Evolutionary conservation across 202 grass and related monocot genomes (phyloP).

Genomic region (Zoysia matrella): DNA sequence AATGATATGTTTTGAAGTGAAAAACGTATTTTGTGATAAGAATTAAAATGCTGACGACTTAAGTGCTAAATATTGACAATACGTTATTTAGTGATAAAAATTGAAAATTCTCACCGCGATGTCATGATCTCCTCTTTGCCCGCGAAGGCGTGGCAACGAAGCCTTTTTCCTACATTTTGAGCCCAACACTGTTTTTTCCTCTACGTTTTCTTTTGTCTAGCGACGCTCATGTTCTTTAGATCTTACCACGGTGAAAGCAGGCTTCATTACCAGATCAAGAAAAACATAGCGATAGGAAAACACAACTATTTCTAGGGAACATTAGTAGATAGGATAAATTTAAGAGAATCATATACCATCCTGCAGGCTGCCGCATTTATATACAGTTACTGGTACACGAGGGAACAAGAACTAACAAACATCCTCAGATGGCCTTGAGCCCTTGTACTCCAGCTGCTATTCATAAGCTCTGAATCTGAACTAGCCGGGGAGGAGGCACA

Average conservation of each 20-base stretch:
- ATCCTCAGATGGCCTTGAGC: background rate
- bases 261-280: background rate
- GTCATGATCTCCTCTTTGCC: no score
- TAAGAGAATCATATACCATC: background rate
- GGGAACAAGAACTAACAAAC: background rate
- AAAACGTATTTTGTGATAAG: no score
- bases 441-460: background rate
- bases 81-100: no score
- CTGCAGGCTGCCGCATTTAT: constrained; percentile 16
- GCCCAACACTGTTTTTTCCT: no score
- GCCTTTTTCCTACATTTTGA: no score
- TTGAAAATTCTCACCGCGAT: no score
- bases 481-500: constrained; percentile 26
- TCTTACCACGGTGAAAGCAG: no score
- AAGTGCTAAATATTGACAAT: no score
- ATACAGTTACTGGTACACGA: constrained; percentile 1
- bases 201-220: no score
- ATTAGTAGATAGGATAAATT: background rate
- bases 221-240: background rate
- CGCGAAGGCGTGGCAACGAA: no score
- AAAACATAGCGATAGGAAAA: background rate
- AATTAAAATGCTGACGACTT: no score
- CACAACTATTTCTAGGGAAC: background rate
- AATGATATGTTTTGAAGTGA: no score
- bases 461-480: constrained; percentile 45